Evolutionary conservation across 2,329 filamentous ascomycete genomes (phyloP), one percentile per base, ranked within the genome.

Genomic region (Monilinia fructigena): DNA sequence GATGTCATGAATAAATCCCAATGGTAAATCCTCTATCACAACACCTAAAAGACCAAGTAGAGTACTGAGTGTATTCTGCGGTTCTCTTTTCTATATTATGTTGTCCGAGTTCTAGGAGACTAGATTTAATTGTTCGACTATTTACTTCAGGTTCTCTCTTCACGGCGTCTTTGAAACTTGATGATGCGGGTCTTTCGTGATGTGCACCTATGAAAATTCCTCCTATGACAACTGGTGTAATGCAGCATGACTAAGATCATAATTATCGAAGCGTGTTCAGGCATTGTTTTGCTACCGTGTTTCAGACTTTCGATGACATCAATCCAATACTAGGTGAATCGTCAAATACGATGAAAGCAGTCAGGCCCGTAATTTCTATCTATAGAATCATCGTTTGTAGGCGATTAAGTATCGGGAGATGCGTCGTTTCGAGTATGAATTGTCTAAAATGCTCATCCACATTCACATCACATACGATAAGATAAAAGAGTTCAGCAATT

Each of bases 351-450:
- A 6, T 4, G 7, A n/a, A 14, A 28, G 4, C 23, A 31, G n/a
- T 0, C 14, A 1, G 14, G 4, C 14, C n/a, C 8, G 12, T 4
- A 5, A 2, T 4, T 4, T 28, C 1, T 12, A 45, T 14, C 11
- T 8, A 7, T 20, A 14, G n/a, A 2, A 3, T 1, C 8, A 31
- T 59, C 2, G 3, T 11, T 2, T 2, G 4, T 16, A n/a, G 1
- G 4, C 7, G 18, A 20, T 3, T 40, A 47, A 20, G 4, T 4
- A 31, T 31, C 4, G 5, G 18, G 8, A 31, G 26, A n/a, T 16
- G 40, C 3, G 16, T 0, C 40, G 2, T 47, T 18, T 7, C 10
- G 26, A 31, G 10, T 14, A 12, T 12, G 4, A 4, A 45, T 31
- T 14, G 5, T n/a, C 31, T 35, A 35, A 7, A 35, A 5, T 35